Evolutionary conservation across 345 rosid species (phyloP).

Genomic region (Bruguiera sexangula): DNA sequence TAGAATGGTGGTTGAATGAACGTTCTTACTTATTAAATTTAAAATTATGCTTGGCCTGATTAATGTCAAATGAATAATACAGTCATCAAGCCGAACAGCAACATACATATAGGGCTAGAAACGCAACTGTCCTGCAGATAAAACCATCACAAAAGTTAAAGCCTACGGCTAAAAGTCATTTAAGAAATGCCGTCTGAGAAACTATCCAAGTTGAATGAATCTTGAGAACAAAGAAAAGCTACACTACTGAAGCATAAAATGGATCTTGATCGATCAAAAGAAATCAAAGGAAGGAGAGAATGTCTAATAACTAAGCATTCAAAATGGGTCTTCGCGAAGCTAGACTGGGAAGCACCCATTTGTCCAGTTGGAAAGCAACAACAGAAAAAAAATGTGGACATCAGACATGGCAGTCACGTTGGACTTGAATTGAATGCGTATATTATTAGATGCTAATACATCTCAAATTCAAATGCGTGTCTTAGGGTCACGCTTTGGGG

Average conservation of each 20-base stretch:
- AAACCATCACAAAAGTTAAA: constrained; percentile 27
- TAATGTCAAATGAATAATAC: too few species aligned
- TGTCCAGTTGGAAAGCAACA: constrained; percentile 1
- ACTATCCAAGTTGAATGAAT: background rate
- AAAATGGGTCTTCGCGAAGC: background rate
- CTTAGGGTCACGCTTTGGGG: too few species aligned
- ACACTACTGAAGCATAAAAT: background rate
- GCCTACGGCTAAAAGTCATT: background rate
- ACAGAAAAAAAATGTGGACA: background rate
- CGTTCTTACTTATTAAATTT: too few species aligned
- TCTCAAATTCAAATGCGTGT: too few species aligned
- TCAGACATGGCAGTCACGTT: too few species aligned
- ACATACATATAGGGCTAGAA: background rate
- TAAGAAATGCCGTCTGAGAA: background rate
- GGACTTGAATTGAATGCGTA: too few species aligned
- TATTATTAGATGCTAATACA: too few species aligned
- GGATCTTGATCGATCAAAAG: background rate
- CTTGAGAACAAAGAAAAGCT: background rate
- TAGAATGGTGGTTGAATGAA: too few species aligned
- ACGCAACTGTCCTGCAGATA: constrained; percentile 10
- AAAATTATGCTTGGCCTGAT: too few species aligned
- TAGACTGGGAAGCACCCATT: background rate
- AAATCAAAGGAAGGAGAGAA: background rate
- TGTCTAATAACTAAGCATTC: background rate
- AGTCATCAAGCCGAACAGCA: too few species aligned